phyloP scores from a whole-genome alignment of 2,329 filamentous ascomycete genomes.

The Botryotinia narcissicola region DNA sequence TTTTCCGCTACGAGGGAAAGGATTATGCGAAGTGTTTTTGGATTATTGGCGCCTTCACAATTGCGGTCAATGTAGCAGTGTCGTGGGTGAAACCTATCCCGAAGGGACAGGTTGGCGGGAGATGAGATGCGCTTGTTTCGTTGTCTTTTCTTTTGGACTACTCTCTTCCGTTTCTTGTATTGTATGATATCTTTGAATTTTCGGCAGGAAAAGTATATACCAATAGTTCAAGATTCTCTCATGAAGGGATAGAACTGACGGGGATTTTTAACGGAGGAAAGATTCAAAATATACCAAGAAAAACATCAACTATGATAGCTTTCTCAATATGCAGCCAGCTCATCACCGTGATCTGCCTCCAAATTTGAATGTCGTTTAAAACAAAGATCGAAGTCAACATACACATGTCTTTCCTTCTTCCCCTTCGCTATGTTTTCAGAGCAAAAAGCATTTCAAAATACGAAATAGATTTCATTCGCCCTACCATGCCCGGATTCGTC shows the following conservation, averaged over 20 bases:
- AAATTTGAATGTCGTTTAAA: neutral
- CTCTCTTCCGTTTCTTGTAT: too few species aligned
- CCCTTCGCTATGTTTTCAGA: neutral
- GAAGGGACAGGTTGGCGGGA: constrained; percentile 50
- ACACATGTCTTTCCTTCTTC: neutral
- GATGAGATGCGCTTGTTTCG: constrained; percentile 12
- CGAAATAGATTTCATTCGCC: neutral
- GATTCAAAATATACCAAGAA: neutral
- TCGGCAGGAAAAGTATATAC: neutral
- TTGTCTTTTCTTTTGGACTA: neutral
- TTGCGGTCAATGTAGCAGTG: constrained; percentile 66
- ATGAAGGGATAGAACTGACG: neutral
- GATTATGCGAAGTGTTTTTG: constrained; percentile 71
- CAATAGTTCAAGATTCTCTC: neutral
- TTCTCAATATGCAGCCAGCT: neutral
- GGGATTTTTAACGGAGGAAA: neutral
- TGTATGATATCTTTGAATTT: neutral
- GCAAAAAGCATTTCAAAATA: neutral
- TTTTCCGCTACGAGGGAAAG: constrained; percentile 67
- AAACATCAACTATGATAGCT: neutral
- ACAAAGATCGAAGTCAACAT: neutral
- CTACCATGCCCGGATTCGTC: neutral
- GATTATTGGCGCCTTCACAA: constrained; percentile 76
- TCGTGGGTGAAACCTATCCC: constrained; percentile 61
- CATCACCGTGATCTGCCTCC: neutral